A percentile compares a stretch with the other conserved stretches of the same genome.
Conservation (phyloP, 164 flowering plant species). For the Nymphaea colorata region DNA sequence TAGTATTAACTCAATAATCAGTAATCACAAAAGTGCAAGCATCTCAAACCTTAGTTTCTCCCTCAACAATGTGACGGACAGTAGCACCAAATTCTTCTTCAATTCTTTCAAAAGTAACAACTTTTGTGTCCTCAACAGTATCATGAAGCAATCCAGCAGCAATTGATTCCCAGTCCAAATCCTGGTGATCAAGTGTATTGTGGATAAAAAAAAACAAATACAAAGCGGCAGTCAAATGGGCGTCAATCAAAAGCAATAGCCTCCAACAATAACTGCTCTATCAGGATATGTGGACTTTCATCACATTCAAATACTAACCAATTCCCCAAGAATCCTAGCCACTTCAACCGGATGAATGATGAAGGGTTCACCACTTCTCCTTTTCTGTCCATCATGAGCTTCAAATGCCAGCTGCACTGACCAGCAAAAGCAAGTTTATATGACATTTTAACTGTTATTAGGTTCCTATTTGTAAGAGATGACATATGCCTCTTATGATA, state of each 20-base stretch:
- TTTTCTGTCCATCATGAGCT: slow-evolving; percentile 97
- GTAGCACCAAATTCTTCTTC: slow-evolving; percentile 84
- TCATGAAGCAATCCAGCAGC: slow-evolving; percentile 98
- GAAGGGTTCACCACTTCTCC: slow-evolving; percentile 99
- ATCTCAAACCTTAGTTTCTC: slow-evolving; percentile 99
- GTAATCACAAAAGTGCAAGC: neutral
- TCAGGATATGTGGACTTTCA: neutral
- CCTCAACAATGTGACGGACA: slow-evolving; percentile 95
- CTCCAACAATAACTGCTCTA: neutral
- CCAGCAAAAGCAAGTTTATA: slow-evolving; percentile 7
- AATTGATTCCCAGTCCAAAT: slow-evolving; percentile 95
- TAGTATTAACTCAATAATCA: neutral
- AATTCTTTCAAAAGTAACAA: slow-evolving; percentile 89
- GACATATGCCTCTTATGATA: neutral
- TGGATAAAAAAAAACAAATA: neutral
- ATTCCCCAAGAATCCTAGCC: slow-evolving; percentile 94
- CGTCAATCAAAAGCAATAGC: neutral
- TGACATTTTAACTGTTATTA: neutral
- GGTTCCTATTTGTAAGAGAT: neutral
- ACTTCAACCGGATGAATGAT: slow-evolving; percentile 99
- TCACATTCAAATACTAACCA: slow-evolving; percentile 38
- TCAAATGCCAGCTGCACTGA: slow-evolving; percentile 82
- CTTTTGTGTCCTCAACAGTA: slow-evolving; percentile 95
- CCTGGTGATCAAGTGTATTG: slow-evolving; percentile 30
- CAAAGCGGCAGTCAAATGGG: neutral